A percentile compares a stretch with the other conserved stretches of the same genome.
Conservation (phyloP, 2,329 filamentous ascomycete genomes). For the Alternaria sp. region DNA sequence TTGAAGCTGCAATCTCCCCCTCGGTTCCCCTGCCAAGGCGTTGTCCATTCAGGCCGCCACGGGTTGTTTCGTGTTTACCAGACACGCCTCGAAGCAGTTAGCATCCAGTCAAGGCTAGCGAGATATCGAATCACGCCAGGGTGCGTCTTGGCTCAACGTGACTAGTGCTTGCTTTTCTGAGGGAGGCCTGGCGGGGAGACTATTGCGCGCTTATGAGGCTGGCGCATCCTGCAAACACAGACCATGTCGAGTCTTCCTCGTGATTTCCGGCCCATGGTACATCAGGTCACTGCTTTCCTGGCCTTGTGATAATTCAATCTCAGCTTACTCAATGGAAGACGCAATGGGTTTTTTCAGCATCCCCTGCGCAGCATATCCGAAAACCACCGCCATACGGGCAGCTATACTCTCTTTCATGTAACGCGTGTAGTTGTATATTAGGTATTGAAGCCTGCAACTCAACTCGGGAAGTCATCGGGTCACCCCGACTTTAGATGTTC, state of each 20-base stretch:
- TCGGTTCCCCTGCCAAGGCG: constrained; percentile 22
- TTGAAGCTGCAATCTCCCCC: constrained; percentile 11
- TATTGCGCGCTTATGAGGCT: neutral
- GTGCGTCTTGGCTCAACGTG: constrained; percentile 1
- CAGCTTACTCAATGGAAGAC: neutral
- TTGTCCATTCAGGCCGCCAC: constrained; percentile 5
- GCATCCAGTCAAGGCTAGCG: neutral
- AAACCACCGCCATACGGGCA: neutral
- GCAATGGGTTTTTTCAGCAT: neutral
- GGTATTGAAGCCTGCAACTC: neutral
- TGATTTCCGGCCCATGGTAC: neutral
- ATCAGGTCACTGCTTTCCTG: constrained; percentile 9
- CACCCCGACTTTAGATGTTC: neutral
- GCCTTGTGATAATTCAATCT: neutral
- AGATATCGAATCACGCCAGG: constrained; percentile 8
- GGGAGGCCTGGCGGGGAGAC: neutral
- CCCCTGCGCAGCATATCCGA: neutral
- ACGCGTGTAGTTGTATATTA: neutral
- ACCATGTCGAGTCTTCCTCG: constrained; percentile 2
- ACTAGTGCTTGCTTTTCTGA: constrained; percentile 10
- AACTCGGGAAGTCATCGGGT: neutral
- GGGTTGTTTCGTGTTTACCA: constrained; percentile 14
- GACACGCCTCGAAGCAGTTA: constrained; percentile 5
- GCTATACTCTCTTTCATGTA: neutral
- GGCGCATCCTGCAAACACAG: neutral